Conservation (phyloP, 257 asterid genomes). For the Gardenia jasminoides region DNA sequence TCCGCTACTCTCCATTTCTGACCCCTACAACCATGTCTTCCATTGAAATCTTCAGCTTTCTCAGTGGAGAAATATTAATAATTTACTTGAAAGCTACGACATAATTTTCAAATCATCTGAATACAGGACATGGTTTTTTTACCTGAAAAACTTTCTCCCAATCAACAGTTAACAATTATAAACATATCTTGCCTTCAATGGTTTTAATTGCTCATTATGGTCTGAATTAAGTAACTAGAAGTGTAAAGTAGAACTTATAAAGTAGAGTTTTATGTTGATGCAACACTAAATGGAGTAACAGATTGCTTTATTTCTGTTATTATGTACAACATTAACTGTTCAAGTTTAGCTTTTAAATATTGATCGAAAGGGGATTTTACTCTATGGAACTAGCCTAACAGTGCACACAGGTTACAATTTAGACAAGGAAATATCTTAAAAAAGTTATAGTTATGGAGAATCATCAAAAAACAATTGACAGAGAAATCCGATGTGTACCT, state of each 20-base stretch:
- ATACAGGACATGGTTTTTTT: neutral
- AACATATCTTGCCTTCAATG: neutral
- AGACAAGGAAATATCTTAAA: too few species aligned
- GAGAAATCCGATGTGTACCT: neutral
- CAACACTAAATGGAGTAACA: constrained; percentile 1
- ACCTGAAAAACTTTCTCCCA: neutral
- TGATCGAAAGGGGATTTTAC: neutral
- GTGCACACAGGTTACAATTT: neutral
- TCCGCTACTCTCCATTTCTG: neutral
- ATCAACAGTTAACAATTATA: neutral
- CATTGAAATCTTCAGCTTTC: neutral
- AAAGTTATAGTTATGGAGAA: too few species aligned
- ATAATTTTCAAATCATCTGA: neutral
- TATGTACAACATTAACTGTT: neutral
- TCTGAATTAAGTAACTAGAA: neutral
- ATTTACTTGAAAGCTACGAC: neutral
- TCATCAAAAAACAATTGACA: neutral
- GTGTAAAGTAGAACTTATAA: neutral
- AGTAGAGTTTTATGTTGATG: neutral
- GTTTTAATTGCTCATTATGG: neutral
- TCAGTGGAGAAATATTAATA: neutral
- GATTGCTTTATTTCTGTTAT: neutral
- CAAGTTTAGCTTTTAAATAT: neutral
- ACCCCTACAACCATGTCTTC: neutral
- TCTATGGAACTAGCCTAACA: neutral